Percentiles rank a stretch among this genome's conserved stretches.
phyloP scores from a whole-genome alignment of 371 early-diverging fungal species.

The Capniomyces stellatus region DNA sequence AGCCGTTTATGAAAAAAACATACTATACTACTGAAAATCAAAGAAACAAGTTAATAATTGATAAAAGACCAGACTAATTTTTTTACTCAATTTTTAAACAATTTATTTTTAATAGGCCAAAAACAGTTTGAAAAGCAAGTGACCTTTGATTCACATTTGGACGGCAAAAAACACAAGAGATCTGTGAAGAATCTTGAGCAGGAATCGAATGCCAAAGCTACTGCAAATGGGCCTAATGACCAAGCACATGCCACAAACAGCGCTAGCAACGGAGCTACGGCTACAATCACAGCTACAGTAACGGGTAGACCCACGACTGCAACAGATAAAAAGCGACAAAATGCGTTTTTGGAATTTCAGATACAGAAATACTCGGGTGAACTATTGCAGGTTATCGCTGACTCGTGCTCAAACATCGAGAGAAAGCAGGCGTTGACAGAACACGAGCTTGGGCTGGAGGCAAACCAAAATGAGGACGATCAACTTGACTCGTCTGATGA shows the following conservation, averaged over 20 bases:
- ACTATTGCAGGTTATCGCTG: constrained; percentile 44
- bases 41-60: no score
- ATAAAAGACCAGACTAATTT: no score
- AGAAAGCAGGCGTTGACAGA: constrained; percentile 88
- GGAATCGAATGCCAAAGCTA: not conserved
- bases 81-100: not conserved
- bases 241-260: no score
- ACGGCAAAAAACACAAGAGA: constrained; percentile 77
- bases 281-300: no score
- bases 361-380: constrained; percentile 1
- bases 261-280: no score
- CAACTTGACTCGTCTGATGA: constrained; percentile 56
- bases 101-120: constrained; percentile 11
- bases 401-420: constrained; percentile 74
- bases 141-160: constrained; percentile 69
- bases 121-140: constrained; percentile 65
- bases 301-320: no score
- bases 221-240: no score
- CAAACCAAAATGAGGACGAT: constrained; percentile 35
- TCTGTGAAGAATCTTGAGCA: constrained; percentile 36
- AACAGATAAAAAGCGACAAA: not conserved
- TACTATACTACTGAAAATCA: no score
- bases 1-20: no score
- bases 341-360: not conserved
- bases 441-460: constrained; percentile 47